Base-by-base conservation (phyloP, 2,329 filamentous ascomycete species). In the Talaromyces sp. region DNA sequence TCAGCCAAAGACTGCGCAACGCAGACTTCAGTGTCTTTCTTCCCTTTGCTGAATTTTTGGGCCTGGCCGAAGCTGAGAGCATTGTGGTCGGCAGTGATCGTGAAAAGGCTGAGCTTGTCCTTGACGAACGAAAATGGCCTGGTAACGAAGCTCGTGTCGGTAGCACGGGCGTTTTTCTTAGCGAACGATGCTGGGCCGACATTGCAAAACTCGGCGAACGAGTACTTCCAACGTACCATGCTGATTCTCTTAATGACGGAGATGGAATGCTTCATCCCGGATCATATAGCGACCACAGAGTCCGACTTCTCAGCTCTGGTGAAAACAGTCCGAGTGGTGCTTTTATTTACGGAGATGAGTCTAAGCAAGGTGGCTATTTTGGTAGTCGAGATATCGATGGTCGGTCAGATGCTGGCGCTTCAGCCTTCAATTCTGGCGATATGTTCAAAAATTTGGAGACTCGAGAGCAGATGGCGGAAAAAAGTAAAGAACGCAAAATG, bases 381-480 rank as follows among this genome's bases (percentile, higher is more conserved):
- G 90, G 90, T 62, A 88, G 83, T 70, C 85, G 89, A 60, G 93
- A 96, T 65, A 76, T 90, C 10, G 95, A 99, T 74, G 83, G 88
- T 8, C 92, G 93, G 50, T 98, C 95, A 35, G 95, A 99, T 60
- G 93, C 94, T 8, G 94, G 93, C 3, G 90, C 85, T 1, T 97
- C 94, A n/a, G 93, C 92, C 6, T 90, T 97, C 74, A 91, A 93
- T 57, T 91, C 87, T 62, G 93, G 95, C 8, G 95, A 99, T 75
- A 97, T 99, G 94, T 99, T 99, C 84, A 92, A 93, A 73, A 97
- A 97, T 72, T 84, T 98, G 8, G 94, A 98, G 70, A 97, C 94
- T 7, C 87, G 92, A 68, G 91, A 96, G 75, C 91, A 97, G 75
- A 92, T 99, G 87, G 92, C 94, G 0, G 94, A 98, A 79, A 94